phyloP scores from a whole-genome alignment of 345 rosid genomes.

The Salix arbutifolia region DNA sequence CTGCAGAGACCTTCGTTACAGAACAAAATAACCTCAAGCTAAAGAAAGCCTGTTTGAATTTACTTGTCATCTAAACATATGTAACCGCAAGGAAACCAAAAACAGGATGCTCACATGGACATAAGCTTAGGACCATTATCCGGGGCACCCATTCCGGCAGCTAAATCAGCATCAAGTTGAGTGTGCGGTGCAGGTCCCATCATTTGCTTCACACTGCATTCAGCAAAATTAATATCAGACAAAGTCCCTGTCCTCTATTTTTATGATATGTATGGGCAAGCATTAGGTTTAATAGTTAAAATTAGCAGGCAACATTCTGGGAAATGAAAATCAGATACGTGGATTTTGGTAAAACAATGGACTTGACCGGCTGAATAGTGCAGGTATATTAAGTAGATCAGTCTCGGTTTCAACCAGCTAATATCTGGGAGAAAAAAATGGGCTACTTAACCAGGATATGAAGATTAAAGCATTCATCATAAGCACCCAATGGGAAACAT shows the following conservation, averaged over 20 bases:
- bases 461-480: too few species aligned
- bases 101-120: conserved; percentile 34
- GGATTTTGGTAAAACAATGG: too few species aligned
- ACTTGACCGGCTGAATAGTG: neutral
- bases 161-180: conserved; percentile 90
- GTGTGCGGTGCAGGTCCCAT: conserved; percentile 78
- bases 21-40: neutral
- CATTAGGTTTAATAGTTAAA: neutral
- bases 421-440: too few species aligned
- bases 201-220: conserved; percentile 70
- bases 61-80: neutral
- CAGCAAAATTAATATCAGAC: conserved; percentile 9
- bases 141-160: conserved; percentile 95
- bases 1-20: conserved; percentile 6
- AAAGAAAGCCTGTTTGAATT: neutral
- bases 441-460: too few species aligned
- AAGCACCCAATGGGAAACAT: too few species aligned
- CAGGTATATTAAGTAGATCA: too few species aligned
- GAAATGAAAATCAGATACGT: neutral
- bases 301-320: neutral
- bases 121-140: conserved; percentile 84
- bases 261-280: neutral
- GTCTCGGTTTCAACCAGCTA: too few species aligned
- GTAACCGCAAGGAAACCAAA: conserved; percentile 1
- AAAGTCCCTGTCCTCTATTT: neutral